Conservation (phyloP, 306 rosid genomes). For the Lithocarpus polystachyus region DNA sequence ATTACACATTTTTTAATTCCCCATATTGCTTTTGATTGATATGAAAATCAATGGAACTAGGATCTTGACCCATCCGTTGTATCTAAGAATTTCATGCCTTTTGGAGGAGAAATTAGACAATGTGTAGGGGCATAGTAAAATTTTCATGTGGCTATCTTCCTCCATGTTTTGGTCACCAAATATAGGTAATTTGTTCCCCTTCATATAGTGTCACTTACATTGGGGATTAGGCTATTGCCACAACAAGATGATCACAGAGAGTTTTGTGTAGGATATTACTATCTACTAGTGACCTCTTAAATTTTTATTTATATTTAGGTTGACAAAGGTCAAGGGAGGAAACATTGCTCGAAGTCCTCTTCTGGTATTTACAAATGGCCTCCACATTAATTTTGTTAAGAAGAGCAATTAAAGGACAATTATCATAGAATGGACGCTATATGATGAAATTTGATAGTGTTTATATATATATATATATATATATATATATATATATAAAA, state of each 20-base stretch:
- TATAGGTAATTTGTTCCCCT: constrained; percentile 7
- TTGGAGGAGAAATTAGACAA: constrained; percentile 34
- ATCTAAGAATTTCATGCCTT: constrained; percentile 29
- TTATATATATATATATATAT: no score
- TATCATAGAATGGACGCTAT: not conserved
- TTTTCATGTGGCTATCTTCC: constrained; percentile 16
- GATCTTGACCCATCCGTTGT: not conserved
- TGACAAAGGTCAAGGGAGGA: constrained; percentile 16
- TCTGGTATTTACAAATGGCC: constrained; percentile 13
- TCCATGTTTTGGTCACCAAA: constrained; percentile 35
- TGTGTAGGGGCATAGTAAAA: constrained; percentile 27
- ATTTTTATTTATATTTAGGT: not conserved
- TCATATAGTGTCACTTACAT: no score
- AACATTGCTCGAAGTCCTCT: constrained; percentile 10
- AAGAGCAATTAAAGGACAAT: not conserved
- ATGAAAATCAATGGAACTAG: not conserved
- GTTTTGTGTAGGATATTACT: no score
- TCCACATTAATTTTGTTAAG: constrained; percentile 5
- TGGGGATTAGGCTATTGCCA: no score
- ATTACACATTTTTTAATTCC: no score
- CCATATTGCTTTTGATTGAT: no score
- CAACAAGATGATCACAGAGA: no score
- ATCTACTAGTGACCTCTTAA: no score
- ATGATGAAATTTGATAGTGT: no score
- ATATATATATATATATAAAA: no score